Evolutionary conservation across 2,329 filamentous ascomycete genomes (phyloP).

Genomic region (Beauveria bassiana): DNA sequence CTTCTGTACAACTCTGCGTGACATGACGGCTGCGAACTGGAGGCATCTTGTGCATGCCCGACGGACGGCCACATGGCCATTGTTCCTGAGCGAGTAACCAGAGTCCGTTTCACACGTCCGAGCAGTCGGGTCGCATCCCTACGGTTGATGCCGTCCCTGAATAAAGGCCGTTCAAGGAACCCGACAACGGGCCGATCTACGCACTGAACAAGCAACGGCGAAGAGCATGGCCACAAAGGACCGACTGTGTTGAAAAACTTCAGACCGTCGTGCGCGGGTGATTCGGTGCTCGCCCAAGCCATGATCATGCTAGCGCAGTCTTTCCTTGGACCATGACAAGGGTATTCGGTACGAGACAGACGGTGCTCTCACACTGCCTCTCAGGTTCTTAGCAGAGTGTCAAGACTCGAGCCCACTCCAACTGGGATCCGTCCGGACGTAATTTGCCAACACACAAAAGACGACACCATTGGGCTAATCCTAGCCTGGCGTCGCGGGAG

Average conservation of each 20-base stretch:
- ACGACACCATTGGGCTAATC: neutral
- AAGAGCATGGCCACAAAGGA: neutral
- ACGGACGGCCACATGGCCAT: neutral
- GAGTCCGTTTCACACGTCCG: neutral
- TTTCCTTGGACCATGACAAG: neutral
- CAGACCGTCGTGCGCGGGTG: neutral
- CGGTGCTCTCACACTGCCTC: too few relatives aligned
- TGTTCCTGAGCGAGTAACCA: neutral
- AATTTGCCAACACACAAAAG: constrained; percentile 1
- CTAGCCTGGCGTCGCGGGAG: neutral
- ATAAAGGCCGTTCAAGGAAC: neutral
- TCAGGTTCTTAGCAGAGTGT: neutral
- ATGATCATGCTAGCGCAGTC: neutral
- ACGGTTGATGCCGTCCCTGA: neutral
- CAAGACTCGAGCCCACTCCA: neutral
- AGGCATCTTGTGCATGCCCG: neutral
- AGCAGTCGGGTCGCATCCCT: neutral
- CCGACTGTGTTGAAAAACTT: neutral
- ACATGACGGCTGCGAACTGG: neutral
- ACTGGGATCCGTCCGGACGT: neutral
- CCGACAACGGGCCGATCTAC: neutral
- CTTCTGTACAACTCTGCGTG: neutral
- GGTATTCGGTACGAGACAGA: neutral
- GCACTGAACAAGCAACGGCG: neutral
- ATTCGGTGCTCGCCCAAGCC: neutral